Evolutionary conservation across 1,139 yeast species (phyloP).

Genomic region (Magnusiomyces ingens): DNA sequence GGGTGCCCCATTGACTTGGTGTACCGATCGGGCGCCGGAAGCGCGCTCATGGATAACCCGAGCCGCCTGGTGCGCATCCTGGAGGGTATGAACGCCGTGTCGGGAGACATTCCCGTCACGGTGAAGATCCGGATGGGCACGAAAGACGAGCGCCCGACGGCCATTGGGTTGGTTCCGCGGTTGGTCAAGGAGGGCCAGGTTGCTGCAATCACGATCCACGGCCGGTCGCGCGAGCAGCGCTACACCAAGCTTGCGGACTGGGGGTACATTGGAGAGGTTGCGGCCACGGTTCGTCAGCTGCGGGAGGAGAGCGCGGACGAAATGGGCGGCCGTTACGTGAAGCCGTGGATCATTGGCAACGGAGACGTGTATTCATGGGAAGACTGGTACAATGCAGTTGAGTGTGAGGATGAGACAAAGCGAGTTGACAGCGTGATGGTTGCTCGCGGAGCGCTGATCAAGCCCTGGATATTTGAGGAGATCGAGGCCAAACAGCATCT

Average conservation of each 20-base stretch:
- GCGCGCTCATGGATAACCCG: slow-evolving; percentile 88
- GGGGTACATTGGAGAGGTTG: slow-evolving; percentile 78
- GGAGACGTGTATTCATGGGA: slow-evolving; percentile 86
- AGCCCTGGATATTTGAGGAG: slow-evolving; percentile 99
- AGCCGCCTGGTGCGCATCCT: slow-evolving; percentile 70
- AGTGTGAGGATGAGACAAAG: slow-evolving; percentile 1
- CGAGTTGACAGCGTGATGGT: slow-evolving; percentile 94
- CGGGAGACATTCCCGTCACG: slow-evolving; percentile 87
- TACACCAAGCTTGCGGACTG: slow-evolving; percentile 90
- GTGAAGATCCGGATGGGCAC: slow-evolving; percentile 91
- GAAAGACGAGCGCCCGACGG: slow-evolving; percentile 78
- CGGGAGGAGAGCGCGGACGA: slow-evolving; percentile 40
- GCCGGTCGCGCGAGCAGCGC: slow-evolving; percentile 92
- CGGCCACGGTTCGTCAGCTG: slow-evolving; percentile 54
- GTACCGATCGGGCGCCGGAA: slow-evolving; percentile 91
- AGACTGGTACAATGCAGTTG: slow-evolving; percentile 70
- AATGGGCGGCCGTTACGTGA: slow-evolving; percentile 33
- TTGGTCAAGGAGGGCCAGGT: slow-evolving; percentile 71
- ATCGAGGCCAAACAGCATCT: slow-evolving; percentile 80
- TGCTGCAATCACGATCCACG: slow-evolving; percentile 90
- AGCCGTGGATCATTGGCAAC: slow-evolving; percentile 63
- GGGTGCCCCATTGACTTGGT: slow-evolving; percentile 97
- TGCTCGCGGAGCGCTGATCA: slow-evolving; percentile 94
- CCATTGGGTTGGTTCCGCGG: slow-evolving; percentile 63
- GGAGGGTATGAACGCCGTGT: slow-evolving; percentile 80